Base-by-base conservation (phyloP, 306 rosid genomes). In the Malus domestica region DNA sequence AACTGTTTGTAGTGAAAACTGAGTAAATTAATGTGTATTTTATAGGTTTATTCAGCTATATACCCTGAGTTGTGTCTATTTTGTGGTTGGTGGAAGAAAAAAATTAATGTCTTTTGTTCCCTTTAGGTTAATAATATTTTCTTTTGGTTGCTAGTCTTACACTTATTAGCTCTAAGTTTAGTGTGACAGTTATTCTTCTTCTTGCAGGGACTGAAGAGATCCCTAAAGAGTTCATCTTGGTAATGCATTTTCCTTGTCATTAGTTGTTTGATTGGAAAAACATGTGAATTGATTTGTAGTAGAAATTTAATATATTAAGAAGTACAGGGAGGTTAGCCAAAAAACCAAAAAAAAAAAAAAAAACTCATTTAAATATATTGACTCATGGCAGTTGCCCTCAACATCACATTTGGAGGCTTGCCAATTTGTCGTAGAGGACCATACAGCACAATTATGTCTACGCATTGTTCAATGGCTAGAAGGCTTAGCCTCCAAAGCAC, bases 401-500 rank as follows among this genome's bases (percentile, higher is more conserved):
- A 95, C 96, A 25, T 95, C 99, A 22, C 99, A 92, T 80, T 83
- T 85, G 70, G 90, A 88, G 81, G 98, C 96, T 82, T 95, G 97
- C 85, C 92, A 95, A 83, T 92, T 95, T 84, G 99, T 90, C 49
- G 78, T 83, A 0, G 92, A 89, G 80, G 91, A 95, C 83, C 97
- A 83, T 83, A 83, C 88, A 3, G 96, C 97, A 72, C 99, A 95
- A 67, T 88, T 92, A 77, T 92, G 90, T 85, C 90, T 95, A 71
- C 88, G 99, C 59, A 87, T 95, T 78, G 96, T 95, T 81, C 97
- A 95, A 82, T 95, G 99, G 99, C 83, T 95, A 63, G 99, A 95
- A 87, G 87, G 85, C 78, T 83, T 95, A 82, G 92, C 99, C 80
- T 92, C 99, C 67, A 92, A 95, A 80, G 91, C 92, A 76, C 97